Evolutionary conservation across 139 green algal species (phyloP), one percentile per base, ranked within the genome.

Genomic region (Tetradesmus obliquus): DNA sequence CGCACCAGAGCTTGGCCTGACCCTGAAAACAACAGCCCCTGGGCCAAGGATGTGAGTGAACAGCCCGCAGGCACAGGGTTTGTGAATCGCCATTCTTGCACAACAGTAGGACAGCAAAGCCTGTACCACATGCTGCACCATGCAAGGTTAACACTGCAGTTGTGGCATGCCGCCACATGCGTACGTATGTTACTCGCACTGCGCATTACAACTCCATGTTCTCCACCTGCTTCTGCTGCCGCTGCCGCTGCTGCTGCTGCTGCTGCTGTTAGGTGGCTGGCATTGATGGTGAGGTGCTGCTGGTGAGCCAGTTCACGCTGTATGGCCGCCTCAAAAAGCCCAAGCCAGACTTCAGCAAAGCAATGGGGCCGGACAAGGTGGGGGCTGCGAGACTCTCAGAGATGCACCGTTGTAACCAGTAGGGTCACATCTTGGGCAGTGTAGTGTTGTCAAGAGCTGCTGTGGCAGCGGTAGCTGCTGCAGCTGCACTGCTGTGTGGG

Each of bases 301-400:
- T 96, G 80, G 97, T 98, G 7, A 95, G 91, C 85, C 97, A 98
- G 86, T 98, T 98, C 88, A 98, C 96, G 5, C 92, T 98, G n/a
- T 96, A 95, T 76, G 95, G 92, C 12, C 87, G 94, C 3, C 24
- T 97, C 10, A 97, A 97, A 82, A 92, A 90, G 84, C 90, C 84
- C 10, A 99, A 98, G 90, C 96, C 95, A 17, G 96, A 98, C 84
- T 98, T 93, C 90, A 94, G 92, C 82, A 93, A 95, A 58, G 96
- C 96, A 1, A 98, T 98, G 96, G 88, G 84, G 4, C 94, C 95
- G 5, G 60, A 93, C 69, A 55, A 95, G 94, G 95, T 95, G 76
- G 4, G 86, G 0, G 72, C 32, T 45, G 32, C 32, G 32, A 45
- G 32, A 15, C 51, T 3, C 9, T 60, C 1, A 53, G 15, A 19